Evolutionary conservation across 352 stramenopile genomes (phyloP).

Genomic region (Discostella stelligera): DNA sequence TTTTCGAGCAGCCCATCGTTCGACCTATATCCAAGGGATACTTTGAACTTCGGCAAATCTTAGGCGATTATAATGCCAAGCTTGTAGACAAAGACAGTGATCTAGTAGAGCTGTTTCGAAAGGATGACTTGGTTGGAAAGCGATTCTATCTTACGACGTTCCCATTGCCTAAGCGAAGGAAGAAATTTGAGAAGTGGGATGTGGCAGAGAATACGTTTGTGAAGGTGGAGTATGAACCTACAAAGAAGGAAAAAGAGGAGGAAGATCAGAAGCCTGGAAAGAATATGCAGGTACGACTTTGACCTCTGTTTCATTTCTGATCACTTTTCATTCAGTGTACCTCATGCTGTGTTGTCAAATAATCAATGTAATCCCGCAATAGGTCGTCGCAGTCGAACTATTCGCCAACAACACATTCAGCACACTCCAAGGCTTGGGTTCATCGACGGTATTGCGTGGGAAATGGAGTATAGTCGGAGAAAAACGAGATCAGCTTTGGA

Average conservation of each 20-base stretch:
- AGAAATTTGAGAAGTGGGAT: constrained; percentile 59
- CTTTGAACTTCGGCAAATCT: constrained; percentile 66
- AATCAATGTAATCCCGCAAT: not conserved
- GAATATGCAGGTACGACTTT: constrained; percentile 37
- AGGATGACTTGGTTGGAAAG: constrained; percentile 66
- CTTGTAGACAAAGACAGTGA: constrained; percentile 43
- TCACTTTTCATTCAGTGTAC: constrained; percentile 1
- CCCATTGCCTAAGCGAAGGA: constrained; percentile 51
- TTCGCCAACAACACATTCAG: constrained; percentile 78
- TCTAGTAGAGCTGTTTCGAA: constrained; percentile 60
- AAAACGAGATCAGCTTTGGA: constrained; percentile 75
- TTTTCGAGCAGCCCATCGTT: constrained; percentile 79
- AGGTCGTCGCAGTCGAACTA: constrained; percentile 69
- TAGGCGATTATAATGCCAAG: constrained; percentile 60
- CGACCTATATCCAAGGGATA: constrained; percentile 50
- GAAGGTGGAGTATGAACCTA: constrained; percentile 31
- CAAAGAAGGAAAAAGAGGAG: constrained; percentile 24
- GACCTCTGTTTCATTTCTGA: not conserved
- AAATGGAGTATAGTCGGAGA: constrained; percentile 74
- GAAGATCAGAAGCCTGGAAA: constrained; percentile 32
- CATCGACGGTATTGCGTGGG: constrained; percentile 61
- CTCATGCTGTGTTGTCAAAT: constrained; percentile 6
- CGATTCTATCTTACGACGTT: constrained; percentile 67
- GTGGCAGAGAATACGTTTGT: constrained; percentile 64
- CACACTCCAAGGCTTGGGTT: constrained; percentile 63